Percentiles rank a stretch among this genome's conserved stretches.
Evolutionary conservation across 1,284 basidiomycete genomes (phyloP).

Genomic region (Meripilus lineatus): DNA sequence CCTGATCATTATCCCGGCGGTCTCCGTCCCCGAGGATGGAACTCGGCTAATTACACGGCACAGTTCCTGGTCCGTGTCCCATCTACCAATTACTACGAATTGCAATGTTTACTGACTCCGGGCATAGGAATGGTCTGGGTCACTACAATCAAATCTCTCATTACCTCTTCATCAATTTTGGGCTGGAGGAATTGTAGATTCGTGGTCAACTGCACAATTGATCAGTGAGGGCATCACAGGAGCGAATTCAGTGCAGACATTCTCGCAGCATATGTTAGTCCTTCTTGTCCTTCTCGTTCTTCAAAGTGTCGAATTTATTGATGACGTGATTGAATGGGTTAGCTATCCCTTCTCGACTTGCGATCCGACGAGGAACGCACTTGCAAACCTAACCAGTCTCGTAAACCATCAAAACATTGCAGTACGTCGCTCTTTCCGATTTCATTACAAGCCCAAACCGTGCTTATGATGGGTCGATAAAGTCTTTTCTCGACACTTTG

Average conservation of each 20-base stretch:
- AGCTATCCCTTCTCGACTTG: slow-evolving; percentile 37
- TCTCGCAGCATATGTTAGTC: slow-evolving; percentile 30
- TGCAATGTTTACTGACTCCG: background rate
- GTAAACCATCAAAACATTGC: slow-evolving; percentile 33
- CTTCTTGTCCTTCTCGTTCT: background rate
- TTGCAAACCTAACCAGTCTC: slow-evolving; percentile 29
- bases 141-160: slow-evolving; percentile 22
- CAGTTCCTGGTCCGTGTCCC: slow-evolving; percentile 25
- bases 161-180: slow-evolving; percentile 28
- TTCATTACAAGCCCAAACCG: background rate
- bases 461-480: background rate
- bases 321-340: background rate
- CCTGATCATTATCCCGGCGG: slow-evolving; percentile 30
- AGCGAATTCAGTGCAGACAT: slow-evolving; percentile 25
- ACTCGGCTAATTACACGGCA: slow-evolving; percentile 25
- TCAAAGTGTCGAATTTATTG: background rate
- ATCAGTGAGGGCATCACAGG: slow-evolving; percentile 28
- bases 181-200: slow-evolving; percentile 27
- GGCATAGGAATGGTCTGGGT: slow-evolving; percentile 27
- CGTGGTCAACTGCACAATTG: slow-evolving; percentile 25
- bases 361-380: slow-evolving; percentile 29
- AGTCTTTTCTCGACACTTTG: slow-evolving; percentile 32
- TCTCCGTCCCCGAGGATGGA: slow-evolving; percentile 25
- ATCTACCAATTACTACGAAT: background rate
- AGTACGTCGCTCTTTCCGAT: slow-evolving; percentile 12